Base-by-base conservation (phyloP, 352 stramenopile genomes). In the Peronosclerospora sorghi region DNA sequence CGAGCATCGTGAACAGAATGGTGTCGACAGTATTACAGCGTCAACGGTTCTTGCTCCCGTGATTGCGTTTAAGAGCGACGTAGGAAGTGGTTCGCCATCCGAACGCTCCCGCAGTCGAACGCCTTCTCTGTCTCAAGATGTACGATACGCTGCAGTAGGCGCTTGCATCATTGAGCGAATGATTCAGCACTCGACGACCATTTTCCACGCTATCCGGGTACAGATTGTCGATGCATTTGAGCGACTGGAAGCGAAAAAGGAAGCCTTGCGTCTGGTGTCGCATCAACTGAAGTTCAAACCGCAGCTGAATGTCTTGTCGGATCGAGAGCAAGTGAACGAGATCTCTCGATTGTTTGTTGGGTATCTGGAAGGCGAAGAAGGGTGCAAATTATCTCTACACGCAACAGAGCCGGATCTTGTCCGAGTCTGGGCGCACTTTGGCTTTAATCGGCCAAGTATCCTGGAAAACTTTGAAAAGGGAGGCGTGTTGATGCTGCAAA, bases 381-480 rank as follows among this genome's bases (percentile, higher is more conserved):
- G 39, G 32, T 38, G n/a, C 15, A 28, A 36, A 18, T 36, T 44
- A 1, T 38, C 40, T 9, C 54, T 32, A 8, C 46, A 67, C 35
- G 38, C 35, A 18, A 50, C 37, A 23, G 49, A 61, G 15, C 49
- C 41, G 24, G 50, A 64, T 9, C 41, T 83, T 26, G 62, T 83
- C 6, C 59, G 62, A n/a, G 47, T 71, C 4, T 92, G 79, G 79
- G 73, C 87, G 34, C 68, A 73, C 13, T 80, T 86, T 42, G 79
- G 79, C 0, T 89, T 88, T 42, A 84, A 86, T 41, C 63, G 56
- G 5, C 53, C 61, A 23, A 70, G 56, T 3, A 57, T 89, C 9
- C 51, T 86, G 20, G 61, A 63, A 9, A 92, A 92, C 54, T 92
- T 92, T 51, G 61, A 85, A 4, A 79, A 83, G 20, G 76, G 79